A percentile compares a stretch with the other conserved stretches of the same genome.
Conservation (phyloP, 495 filamentous ascomycete genomes). For the Neurospora sp. region DNA sequence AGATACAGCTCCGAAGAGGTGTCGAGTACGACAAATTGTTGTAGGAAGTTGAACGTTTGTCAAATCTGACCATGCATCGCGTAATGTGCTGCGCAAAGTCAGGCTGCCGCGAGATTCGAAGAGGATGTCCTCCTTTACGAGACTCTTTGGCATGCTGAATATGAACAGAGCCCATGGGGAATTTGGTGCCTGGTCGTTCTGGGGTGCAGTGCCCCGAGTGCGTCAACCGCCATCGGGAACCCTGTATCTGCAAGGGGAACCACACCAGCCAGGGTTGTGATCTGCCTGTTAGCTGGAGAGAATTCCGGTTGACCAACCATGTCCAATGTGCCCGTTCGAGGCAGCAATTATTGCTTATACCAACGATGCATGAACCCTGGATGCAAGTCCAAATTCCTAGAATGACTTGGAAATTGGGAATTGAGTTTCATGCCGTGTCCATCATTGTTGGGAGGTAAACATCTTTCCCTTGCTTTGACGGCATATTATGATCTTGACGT, state of each 20-base stretch:
- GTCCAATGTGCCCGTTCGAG: background rate
- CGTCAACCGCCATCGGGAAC: background rate
- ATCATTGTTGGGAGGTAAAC: background rate
- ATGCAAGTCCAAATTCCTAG: background rate
- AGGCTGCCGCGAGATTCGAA: background rate
- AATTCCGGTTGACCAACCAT: background rate
- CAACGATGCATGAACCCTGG: background rate
- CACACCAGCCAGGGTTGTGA: background rate
- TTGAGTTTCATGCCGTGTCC: background rate
- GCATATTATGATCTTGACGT: background rate
- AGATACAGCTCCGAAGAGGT: background rate
- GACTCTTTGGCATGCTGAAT: background rate
- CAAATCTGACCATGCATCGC: background rate
- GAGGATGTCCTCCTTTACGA: background rate
- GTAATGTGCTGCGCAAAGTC: background rate
- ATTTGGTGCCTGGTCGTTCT: background rate
- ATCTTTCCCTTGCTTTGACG: background rate
- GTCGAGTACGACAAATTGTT: background rate
- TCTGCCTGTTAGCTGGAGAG: background rate
- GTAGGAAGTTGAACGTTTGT: background rate
- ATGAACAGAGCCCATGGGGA: background rate
- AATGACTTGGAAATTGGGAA: background rate
- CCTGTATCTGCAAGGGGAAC: background rate
- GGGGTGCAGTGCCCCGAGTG: background rate
- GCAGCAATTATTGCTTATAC: background rate